Percentiles rank a stretch among this genome's conserved stretches.
Evolutionary conservation across 2,329 filamentous ascomycete species (phyloP).

Genomic region (Talaromyces sp.): DNA sequence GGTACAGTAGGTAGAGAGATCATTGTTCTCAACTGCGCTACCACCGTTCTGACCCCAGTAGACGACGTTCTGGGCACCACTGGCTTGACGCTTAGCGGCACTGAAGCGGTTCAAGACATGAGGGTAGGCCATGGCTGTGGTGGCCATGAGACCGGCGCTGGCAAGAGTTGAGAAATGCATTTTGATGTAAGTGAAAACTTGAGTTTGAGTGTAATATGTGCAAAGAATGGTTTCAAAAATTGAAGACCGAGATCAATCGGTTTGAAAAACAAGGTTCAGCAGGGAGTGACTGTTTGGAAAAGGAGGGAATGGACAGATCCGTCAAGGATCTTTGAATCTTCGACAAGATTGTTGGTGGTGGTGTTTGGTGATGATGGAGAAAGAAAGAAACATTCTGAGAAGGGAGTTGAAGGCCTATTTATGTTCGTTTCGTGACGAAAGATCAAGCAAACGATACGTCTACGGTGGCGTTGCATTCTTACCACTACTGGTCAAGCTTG

Average conservation of each 20-base stretch:
- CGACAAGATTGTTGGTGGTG: constrained; percentile 5
- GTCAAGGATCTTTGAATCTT: constrained; percentile 18
- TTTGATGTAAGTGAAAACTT: not conserved
- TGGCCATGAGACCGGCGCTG: constrained; percentile 15
- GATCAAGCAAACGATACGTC: not conserved
- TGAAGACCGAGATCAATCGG: constrained; percentile 16
- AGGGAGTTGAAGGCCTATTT: constrained; percentile 11
- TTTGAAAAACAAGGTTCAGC: not conserved
- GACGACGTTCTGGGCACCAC: constrained; percentile 16
- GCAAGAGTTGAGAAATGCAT: constrained; percentile 19
- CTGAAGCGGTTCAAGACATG: constrained; percentile 10
- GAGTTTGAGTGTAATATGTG: not conserved
- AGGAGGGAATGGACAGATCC: constrained; percentile 20
- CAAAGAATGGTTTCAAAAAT: constrained; percentile 2
- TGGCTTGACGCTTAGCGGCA: constrained; percentile 3
- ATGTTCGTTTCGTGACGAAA: not conserved
- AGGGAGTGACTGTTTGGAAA: constrained; percentile 14
- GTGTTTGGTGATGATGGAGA: constrained; percentile 11
- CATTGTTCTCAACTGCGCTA: constrained; percentile 15
- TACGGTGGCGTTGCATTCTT: constrained; percentile 12
- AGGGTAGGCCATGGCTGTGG: constrained; percentile 16
- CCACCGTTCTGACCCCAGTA: constrained; percentile 19
- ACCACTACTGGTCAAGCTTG: not conserved
- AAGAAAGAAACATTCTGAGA: not conserved
- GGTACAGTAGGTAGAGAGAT: constrained; percentile 37